phyloP scores from a whole-genome alignment of 352 stramenopile genomes.

The Thalassiosira hispida region DNA sequence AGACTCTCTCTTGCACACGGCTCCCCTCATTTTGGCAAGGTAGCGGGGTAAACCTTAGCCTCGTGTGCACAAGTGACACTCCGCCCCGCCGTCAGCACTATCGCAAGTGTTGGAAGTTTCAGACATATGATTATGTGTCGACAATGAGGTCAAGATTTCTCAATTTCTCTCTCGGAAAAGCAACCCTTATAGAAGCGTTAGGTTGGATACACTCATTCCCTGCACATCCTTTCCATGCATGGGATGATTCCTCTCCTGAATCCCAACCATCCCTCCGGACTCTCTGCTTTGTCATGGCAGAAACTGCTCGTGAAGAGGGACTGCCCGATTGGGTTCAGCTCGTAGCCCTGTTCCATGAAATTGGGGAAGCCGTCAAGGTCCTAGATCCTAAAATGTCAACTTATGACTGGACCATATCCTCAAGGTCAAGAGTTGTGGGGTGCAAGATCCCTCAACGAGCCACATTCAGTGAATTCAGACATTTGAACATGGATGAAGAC shows the following conservation, averaged over 20 bases:
- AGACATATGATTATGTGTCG: constrained; percentile 66
- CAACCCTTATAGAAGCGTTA: constrained; percentile 89
- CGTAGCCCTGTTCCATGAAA: constrained; percentile 84
- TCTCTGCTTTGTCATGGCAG: constrained; percentile 86
- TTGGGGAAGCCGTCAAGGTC: constrained; percentile 86
- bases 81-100: constrained; percentile 57
- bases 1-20: constrained; percentile 48
- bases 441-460: constrained; percentile 86
- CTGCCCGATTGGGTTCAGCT: constrained; percentile 92
- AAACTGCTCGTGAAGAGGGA: constrained; percentile 87
- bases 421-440: constrained; percentile 89
- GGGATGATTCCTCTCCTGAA: constrained; percentile 1
- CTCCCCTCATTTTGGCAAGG: constrained; percentile 64
- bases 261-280: constrained; percentile 49
- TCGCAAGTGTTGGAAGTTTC: constrained; percentile 47
- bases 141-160: constrained; percentile 64
- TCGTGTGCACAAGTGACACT: constrained; percentile 58
- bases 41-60: constrained; percentile 42
- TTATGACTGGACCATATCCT: constrained; percentile 90
- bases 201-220: constrained; percentile 87
- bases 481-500: constrained; percentile 89
- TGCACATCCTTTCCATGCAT: constrained; percentile 83
- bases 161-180: constrained; percentile 66
- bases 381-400: constrained; percentile 86
- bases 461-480: constrained; percentile 89